Conservation (phyloP, 1,284 basidiomycete genomes). For the Sutorius eximius region DNA sequence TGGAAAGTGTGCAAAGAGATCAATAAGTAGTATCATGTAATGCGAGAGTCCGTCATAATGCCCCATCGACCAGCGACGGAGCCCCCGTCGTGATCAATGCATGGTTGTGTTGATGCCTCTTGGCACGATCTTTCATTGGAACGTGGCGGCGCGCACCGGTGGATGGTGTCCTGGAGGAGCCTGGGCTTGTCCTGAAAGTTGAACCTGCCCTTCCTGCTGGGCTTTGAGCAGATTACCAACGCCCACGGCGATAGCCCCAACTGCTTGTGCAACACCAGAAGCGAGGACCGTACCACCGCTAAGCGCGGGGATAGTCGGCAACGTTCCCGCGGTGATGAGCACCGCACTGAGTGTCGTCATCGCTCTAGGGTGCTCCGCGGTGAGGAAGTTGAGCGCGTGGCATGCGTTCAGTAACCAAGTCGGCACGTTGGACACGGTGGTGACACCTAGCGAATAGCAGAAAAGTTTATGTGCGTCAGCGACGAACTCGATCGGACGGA, state of each 20-base stretch:
- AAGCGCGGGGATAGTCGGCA: conserved; percentile 68
- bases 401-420: conserved; percentile 74
- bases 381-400: conserved; percentile 69
- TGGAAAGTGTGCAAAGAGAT: conserved; percentile 6
- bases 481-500: not conserved
- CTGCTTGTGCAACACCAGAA: conserved; percentile 67
- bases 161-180: conserved; percentile 26
- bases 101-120: no score
- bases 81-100: conserved; percentile 6
- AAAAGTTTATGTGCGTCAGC: conserved; percentile 1
- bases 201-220: conserved; percentile 39
- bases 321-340: conserved; percentile 70
- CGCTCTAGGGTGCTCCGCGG: conserved; percentile 68
- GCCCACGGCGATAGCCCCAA: conserved; percentile 72
- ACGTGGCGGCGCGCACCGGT: conserved; percentile 33
- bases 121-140: conserved; percentile 21
- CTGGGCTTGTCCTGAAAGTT: conserved; percentile 27
- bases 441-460: conserved; percentile 37
- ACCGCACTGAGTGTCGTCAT: conserved; percentile 74
- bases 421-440: conserved; percentile 60
- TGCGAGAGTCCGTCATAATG: conserved; percentile 20
- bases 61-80: conserved; percentile 28
- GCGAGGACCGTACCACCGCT: conserved; percentile 68
- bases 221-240: conserved; percentile 56
- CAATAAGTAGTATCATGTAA: conserved; percentile 23